Conservation (phyloP, 2,329 filamentous ascomycete species). For the Venturia carpophila region DNA sequence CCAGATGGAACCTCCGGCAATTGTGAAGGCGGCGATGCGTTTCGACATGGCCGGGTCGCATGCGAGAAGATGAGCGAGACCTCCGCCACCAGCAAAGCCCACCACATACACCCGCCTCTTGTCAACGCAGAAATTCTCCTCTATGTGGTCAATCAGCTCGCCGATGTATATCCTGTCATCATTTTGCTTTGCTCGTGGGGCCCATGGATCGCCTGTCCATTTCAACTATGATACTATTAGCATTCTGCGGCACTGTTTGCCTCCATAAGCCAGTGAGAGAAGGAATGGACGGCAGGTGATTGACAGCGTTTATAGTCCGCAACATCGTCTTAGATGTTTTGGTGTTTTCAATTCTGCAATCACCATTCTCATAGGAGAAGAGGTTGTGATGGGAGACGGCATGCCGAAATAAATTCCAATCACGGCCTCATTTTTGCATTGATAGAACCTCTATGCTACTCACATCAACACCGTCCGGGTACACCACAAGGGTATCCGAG, state of each 20-base stretch:
- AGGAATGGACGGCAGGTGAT: no score
- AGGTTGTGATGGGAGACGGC: no score
- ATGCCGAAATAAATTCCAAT: no score
- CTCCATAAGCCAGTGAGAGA: no score
- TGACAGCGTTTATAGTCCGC: no score
- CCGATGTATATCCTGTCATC: conserved; percentile 12
- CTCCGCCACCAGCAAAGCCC: conserved; percentile 41
- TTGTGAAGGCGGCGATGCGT: conserved; percentile 40
- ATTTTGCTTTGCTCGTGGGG: not conserved
- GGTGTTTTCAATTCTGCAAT: no score
- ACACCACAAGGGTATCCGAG: conserved; percentile 5
- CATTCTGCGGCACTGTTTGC: not conserved
- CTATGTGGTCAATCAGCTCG: conserved; percentile 9
- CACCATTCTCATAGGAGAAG: no score
- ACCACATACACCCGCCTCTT: conserved; percentile 39
- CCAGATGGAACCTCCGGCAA: not conserved
- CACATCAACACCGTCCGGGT: conserved; percentile 12
- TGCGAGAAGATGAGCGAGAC: conserved; percentile 41
- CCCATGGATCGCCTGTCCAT: conserved; percentile 12
- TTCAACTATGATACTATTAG: not conserved
- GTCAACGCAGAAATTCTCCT: conserved; percentile 29
- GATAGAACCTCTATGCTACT: not conserved
- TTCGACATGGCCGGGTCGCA: conserved; percentile 35
- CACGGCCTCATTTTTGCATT: not conserved
- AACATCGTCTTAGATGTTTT: no score